phyloP scores from a whole-genome alignment of 441 rosid species.

The Metrosideros polymorpha region DNA sequence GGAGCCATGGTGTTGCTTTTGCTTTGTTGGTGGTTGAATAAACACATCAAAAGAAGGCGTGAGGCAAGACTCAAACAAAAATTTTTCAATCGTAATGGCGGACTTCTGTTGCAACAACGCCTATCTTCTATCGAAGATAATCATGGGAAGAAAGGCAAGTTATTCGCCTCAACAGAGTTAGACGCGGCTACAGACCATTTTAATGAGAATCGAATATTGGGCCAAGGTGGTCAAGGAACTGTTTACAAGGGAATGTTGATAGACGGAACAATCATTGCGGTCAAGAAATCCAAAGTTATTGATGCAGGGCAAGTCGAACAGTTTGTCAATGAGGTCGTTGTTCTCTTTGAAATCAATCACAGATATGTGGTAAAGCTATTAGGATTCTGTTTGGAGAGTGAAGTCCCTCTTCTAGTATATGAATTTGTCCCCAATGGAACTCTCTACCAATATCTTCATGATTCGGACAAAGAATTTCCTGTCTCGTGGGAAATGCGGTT shows the following conservation, averaged over 20 bases:
- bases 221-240: not conserved
- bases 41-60: not conserved
- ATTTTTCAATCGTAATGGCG: not conserved
- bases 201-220: not conserved
- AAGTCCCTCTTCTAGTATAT: no score
- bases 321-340: not conserved
- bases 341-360: not conserved
- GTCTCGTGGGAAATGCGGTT: no score
- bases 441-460: no score
- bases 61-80: not conserved
- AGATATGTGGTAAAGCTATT: not conserved
- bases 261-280: not conserved
- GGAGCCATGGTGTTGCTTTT: not conserved
- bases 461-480: no score
- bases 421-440: no score
- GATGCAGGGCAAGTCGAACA: not conserved
- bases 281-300: not conserved
- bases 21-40: not conserved
- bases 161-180: not conserved
- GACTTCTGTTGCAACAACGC: not conserved
- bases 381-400: not conserved
- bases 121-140: not conserved
- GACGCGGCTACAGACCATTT: rapidly evolving
- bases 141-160: not conserved
- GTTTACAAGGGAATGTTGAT: not conserved